Base-by-base conservation (phyloP, 495 filamentous ascomycete species). In the Penicillium soppii region DNA sequence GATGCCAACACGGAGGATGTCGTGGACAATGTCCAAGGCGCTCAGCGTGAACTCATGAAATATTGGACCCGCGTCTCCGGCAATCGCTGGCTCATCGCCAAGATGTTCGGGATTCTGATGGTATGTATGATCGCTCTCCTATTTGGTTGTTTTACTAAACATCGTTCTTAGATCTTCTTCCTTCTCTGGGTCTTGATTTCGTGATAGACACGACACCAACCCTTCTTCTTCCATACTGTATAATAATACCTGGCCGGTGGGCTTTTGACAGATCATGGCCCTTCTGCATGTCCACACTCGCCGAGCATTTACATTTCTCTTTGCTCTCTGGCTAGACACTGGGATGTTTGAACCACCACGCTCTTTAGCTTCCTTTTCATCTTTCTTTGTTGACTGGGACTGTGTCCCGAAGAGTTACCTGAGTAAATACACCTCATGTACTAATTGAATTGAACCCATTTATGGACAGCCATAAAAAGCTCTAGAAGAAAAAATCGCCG, bases 1-100 rank as follows among this genome's bases (percentile, higher is more conserved):
- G 94, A 98, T 60, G 92, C 92, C 45, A 97, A 97, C 69, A 96
- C 92, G 0, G 87, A 94, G 63, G 89, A 97, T 65, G 87, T 97
- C 13, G 95, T 98, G 25, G 92, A 96, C 59, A 97, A 98, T 61
- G 94, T 98, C 12, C 82, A 96, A 66, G 94, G 94, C 22, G 94
- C 94, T 9, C 94, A 98, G 65, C 82, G 92, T 35, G 94, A 98
- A 72, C 48, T 81, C 36, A 82, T 98, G 77, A 97, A 97, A 63
- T 98, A 97, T 73, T 98, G 95, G 94, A 86, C 82, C 9, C 79
- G 91, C 20, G 92, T 97, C 9, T 90, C 88, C 17, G 88, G 91
- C 21, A 98, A 97, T 76, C 80, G 94, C 60, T 97, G 95, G 94
- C 73, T 98, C 40, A 83, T 98, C 45, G 95, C 92, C 13, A 97